Percentiles rank a stretch among this genome's conserved stretches.
Conservation (phyloP, 2,329 filamentous ascomycete species). For the Paramyrothecium roridum region DNA sequence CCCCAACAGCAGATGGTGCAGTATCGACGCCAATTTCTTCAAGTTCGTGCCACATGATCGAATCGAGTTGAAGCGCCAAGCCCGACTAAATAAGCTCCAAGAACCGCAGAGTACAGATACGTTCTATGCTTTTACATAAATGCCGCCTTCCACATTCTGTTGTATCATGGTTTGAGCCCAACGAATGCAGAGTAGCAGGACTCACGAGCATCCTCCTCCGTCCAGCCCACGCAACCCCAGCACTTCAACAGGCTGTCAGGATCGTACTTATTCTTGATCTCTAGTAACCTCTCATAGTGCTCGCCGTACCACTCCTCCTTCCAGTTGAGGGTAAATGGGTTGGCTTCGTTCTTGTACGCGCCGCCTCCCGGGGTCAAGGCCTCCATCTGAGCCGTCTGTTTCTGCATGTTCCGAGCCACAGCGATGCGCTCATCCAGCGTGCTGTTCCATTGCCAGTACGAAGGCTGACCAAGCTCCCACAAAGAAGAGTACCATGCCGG, state of each 20-base stretch:
- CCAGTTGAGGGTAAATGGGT: neutral
- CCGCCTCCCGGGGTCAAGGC: constrained; percentile 6
- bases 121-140: too few relatives aligned
- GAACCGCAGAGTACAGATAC: too few relatives aligned
- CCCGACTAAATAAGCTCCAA: too few relatives aligned
- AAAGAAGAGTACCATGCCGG: constrained; percentile 11
- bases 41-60: too few relatives aligned
- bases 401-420: constrained; percentile 13
- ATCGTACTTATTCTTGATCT: constrained; percentile 26
- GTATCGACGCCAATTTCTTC: too few relatives aligned
- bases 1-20: too few relatives aligned
- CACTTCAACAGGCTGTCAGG: constrained; percentile 19
- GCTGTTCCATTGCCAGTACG: constrained; percentile 10
- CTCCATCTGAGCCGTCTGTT: constrained; percentile 4
- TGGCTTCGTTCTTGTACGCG: neutral
- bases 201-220: neutral
- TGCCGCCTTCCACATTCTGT: too few relatives aligned
- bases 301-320: constrained; percentile 22
- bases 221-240: neutral
- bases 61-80: too few relatives aligned
- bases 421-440: constrained; percentile 6
- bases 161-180: too few relatives aligned
- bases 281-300: constrained; percentile 18
- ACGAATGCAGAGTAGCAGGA: neutral
- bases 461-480: constrained; percentile 11